Conservation (phyloP, 331 rosid genomes). For the Cydonia oblonga region DNA sequence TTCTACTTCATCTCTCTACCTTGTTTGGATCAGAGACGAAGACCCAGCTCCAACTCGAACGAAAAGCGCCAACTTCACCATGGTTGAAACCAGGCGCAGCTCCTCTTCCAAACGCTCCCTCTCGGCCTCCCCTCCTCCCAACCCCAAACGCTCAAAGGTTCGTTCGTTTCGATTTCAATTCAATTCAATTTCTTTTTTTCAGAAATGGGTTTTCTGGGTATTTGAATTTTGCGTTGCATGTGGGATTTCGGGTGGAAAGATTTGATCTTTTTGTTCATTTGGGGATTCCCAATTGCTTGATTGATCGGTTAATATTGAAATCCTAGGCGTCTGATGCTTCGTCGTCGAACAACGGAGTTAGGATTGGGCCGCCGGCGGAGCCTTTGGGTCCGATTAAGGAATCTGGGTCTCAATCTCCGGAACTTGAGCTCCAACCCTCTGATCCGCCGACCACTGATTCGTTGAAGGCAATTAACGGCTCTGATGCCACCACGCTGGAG, state of each 20-base stretch:
- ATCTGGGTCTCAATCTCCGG: constrained; percentile 46
- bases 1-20: background rate
- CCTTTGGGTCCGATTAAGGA: constrained; percentile 55
- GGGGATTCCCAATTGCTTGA: background rate
- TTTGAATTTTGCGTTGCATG: constrained; percentile 3
- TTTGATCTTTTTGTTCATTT: background rate
- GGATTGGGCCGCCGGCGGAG: constrained; percentile 29
- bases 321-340: constrained; percentile 61
- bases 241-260: background rate
- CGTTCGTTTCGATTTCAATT: background rate
- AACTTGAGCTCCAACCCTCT: constrained; percentile 45
- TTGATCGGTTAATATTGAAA: constrained; percentile 16
- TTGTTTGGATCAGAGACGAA: constrained; percentile 37
- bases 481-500: constrained; percentile 30
- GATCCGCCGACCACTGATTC: constrained; percentile 59
- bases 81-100: constrained; percentile 94
- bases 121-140: constrained; percentile 56
- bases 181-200: background rate
- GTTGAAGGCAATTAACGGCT: constrained; percentile 31
- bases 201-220: constrained; percentile 3
- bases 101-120: constrained; percentile 77
- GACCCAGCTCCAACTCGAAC: background rate
- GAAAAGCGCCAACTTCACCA: constrained; percentile 12
- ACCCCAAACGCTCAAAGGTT: constrained; percentile 80
- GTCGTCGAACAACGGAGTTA: constrained; percentile 47